Conservation (phyloP, 2,329 filamentous ascomycete genomes). For the Xylaria sp. region DNA sequence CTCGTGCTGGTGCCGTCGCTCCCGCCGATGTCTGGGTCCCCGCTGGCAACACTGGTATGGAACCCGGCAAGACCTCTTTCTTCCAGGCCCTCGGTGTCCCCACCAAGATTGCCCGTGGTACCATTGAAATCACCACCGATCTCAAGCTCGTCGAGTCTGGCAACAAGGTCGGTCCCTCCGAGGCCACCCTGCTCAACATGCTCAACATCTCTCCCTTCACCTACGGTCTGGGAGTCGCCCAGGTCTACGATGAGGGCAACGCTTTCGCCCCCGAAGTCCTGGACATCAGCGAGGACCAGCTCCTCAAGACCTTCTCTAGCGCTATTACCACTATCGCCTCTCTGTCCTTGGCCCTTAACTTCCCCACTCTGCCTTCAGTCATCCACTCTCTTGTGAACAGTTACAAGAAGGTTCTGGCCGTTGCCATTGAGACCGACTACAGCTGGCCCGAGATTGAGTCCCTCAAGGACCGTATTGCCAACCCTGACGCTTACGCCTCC, state of each 20-base stretch:
- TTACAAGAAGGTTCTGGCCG: slow-evolving; percentile 96
- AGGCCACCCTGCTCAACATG: slow-evolving; percentile 99
- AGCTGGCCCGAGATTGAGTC: slow-evolving; percentile 95
- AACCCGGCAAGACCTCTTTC: slow-evolving; percentile 99
- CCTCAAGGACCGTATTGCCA: slow-evolving; percentile 99
- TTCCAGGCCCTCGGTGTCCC: slow-evolving; percentile 99
- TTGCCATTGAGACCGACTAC: slow-evolving; percentile 90
- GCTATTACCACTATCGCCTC: slow-evolving; percentile 88
- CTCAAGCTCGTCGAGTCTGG: slow-evolving; percentile 96
- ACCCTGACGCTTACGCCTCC: slow-evolving; percentile 95
- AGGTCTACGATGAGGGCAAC: slow-evolving; percentile 99
- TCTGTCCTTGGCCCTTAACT: slow-evolving; percentile 92
- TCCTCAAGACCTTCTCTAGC: slow-evolving; percentile 82
- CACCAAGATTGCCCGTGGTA: slow-evolving; percentile 99
- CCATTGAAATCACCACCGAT: slow-evolving; percentile 99
- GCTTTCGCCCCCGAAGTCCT: slow-evolving; percentile 86
- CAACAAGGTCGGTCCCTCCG: slow-evolving; percentile 96
- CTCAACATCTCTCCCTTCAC: slow-evolving; percentile 99
- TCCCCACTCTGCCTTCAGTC: slow-evolving; percentile 95
- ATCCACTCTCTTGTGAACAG: slow-evolving; percentile 96
- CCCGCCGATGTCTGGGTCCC: slow-evolving; percentile 94
- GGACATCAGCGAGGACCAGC: slow-evolving; percentile 94
- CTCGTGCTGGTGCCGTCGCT: slow-evolving; percentile 96
- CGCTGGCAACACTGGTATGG: slow-evolving; percentile 99
- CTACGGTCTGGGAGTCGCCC: slow-evolving; percentile 95